Evolutionary conservation across 2,329 filamentous ascomycete genomes (phyloP).

Genomic region (Aureobasidium uvarum): DNA sequence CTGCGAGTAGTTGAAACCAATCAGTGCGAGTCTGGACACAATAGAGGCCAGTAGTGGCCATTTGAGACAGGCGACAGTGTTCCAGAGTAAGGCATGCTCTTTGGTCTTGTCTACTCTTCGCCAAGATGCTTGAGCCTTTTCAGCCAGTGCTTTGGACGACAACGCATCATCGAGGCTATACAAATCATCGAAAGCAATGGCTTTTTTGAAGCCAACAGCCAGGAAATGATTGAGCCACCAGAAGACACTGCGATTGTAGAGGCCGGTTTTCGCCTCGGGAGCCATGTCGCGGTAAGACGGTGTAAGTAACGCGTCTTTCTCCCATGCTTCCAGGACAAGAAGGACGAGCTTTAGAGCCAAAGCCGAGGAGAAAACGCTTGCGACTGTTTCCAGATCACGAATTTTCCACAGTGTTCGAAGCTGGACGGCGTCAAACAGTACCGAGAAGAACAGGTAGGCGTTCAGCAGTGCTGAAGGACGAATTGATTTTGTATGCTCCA

Average conservation of each 20-base stretch:
- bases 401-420: background rate
- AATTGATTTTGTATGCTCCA: background rate
- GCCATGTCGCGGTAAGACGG: background rate
- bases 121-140: background rate
- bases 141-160: background rate
- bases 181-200: background rate
- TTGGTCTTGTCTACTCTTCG: background rate
- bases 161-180: background rate
- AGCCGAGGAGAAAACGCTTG: background rate
- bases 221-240: constrained; percentile 18
- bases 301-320: constrained; percentile 1
- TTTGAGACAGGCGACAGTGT: background rate
- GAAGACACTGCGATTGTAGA: background rate
- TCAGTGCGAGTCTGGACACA: background rate
- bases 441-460: background rate
- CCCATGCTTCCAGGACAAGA: background rate
- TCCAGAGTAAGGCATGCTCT: background rate
- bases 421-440: background rate
- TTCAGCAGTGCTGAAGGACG: background rate
- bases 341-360: background rate
- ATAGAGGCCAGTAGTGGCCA: background rate
- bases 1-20: constrained; percentile 8
- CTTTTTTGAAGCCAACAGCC: background rate
- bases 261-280: background rate
- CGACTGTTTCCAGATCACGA: background rate